Percentiles rank a stretch among this genome's conserved stretches.
Conservation (phyloP, 2,329 filamentous ascomycete genomes). For the Cytospora piceicola region DNA sequence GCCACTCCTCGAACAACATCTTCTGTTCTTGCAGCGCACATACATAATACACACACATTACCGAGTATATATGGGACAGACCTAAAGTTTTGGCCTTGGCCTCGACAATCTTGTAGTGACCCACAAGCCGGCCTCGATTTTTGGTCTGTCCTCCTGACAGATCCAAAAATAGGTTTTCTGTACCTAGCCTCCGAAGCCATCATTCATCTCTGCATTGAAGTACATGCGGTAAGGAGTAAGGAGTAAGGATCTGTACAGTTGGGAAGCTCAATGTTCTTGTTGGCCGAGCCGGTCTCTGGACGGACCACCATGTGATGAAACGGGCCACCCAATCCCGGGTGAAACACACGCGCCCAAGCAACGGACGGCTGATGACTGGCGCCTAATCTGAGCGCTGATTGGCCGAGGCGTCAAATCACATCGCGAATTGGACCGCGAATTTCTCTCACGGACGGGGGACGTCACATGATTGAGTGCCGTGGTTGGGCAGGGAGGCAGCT, state of each 20-base stretch:
- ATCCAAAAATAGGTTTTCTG: conserved; percentile 11
- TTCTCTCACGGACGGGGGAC: not conserved
- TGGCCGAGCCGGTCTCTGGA: conserved; percentile 3
- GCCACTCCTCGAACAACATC: conserved; percentile 5
- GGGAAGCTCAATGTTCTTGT: not conserved
- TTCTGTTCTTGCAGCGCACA: not conserved
- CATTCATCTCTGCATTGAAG: not conserved
- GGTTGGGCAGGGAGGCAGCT: no score
- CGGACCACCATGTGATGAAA: conserved; percentile 30
- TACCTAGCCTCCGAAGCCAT: not conserved
- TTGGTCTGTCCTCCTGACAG: not conserved
- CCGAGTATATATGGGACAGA: not conserved
- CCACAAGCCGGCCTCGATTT: not conserved
- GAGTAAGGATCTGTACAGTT: not conserved
- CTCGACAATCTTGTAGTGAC: not conserved
- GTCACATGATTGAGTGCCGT: not conserved
- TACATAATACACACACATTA: not conserved
- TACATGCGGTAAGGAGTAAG: no score
- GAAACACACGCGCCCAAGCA: conserved; percentile 34
- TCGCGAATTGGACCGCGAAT: conserved; percentile 2
- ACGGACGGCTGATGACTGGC: conserved; percentile 33
- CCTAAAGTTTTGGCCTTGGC: not conserved
- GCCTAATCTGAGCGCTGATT: conserved; percentile 36
- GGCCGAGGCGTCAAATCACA: conserved; percentile 21
- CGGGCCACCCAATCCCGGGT: conserved; percentile 23